phyloP scores from a whole-genome alignment of 2,329 filamentous ascomycete species.

The Aspergillus floridensis region DNA sequence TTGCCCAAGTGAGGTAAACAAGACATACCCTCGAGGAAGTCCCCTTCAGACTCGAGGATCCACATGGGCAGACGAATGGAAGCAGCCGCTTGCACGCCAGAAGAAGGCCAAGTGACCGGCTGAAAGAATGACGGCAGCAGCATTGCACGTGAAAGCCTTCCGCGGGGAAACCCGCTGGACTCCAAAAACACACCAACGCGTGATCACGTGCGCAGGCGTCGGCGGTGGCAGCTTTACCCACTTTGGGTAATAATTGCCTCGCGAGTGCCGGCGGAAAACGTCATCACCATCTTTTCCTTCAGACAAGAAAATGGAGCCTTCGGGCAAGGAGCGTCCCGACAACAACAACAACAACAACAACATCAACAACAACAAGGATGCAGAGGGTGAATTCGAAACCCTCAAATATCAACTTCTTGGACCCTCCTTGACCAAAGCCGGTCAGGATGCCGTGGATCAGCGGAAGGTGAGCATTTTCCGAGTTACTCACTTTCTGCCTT shows the following conservation, averaged over 20 bases:
- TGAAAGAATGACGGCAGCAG: conserved; percentile 1
- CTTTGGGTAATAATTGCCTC: conserved; percentile 16
- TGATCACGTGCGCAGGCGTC: conserved; percentile 35
- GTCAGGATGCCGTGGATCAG: conserved; percentile 91
- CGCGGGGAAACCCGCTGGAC: background rate
- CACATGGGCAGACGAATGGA: conserved; percentile 52
- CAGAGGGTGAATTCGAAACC: conserved; percentile 51
- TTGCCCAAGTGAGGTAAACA: conserved; percentile 40
- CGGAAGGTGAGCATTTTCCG: conserved; percentile 59
- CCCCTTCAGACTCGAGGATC: conserved; percentile 57
- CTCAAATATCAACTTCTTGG: conserved; percentile 89
- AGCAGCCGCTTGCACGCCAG: background rate
- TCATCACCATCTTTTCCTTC: background rate
- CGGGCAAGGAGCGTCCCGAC: conserved; percentile 16
- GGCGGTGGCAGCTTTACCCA: conserved; percentile 24
- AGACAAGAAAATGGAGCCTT: conserved; percentile 23
- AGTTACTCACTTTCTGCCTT: background rate
- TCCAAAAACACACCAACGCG: conserved; percentile 28
- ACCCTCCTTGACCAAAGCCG: conserved; percentile 88
- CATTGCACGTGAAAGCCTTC: conserved; percentile 16
- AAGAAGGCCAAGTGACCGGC: background rate
- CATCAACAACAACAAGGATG: background rate
- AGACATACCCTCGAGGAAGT: conserved; percentile 48
- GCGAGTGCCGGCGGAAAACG: background rate
- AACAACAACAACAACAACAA: too few species aligned